Conservation (phyloP, 108 stramenopile genomes). For the Schizochytrium sp. region DNA sequence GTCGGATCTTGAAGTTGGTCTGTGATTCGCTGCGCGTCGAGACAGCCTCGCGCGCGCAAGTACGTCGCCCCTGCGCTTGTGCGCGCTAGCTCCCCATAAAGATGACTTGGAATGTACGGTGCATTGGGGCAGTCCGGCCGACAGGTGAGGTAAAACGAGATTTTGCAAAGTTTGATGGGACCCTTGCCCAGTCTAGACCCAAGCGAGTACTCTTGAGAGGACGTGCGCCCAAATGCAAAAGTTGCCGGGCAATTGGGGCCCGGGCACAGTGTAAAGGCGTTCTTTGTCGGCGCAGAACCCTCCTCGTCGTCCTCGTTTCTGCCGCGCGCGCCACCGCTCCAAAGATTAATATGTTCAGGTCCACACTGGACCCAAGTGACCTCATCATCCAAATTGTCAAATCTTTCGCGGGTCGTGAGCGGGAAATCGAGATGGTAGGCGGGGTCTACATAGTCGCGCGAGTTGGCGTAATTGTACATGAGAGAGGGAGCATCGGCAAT, state of each 20-base stretch:
- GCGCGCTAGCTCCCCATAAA: background rate
- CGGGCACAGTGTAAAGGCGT: background rate
- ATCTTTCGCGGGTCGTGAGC: background rate
- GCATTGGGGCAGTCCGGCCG: conserved; percentile 15
- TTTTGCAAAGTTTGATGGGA: background rate
- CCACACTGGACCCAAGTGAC: background rate
- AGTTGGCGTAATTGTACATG: background rate
- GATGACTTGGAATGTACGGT: background rate
- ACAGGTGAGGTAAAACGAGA: background rate
- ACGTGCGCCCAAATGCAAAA: background rate
- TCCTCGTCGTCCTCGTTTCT: too few species aligned
- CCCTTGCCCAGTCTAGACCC: background rate
- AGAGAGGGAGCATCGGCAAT: background rate
- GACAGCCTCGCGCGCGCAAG: background rate
- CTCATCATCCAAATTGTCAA: background rate
- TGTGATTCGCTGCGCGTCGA: background rate
- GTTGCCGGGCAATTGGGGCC: background rate
- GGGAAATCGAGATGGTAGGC: background rate
- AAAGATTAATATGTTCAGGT: background rate
- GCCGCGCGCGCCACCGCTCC: background rate
- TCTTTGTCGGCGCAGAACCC: background rate
- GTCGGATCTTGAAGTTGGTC: background rate
- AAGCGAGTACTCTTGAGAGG: too few species aligned
- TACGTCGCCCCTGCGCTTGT: background rate
- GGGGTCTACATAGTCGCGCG: background rate